A percentile compares a stretch with the other conserved stretches of the same genome.
phyloP scores from a whole-genome alignment of 1,284 basidiomycete genomes.

The Leccinum angustisporum region DNA sequence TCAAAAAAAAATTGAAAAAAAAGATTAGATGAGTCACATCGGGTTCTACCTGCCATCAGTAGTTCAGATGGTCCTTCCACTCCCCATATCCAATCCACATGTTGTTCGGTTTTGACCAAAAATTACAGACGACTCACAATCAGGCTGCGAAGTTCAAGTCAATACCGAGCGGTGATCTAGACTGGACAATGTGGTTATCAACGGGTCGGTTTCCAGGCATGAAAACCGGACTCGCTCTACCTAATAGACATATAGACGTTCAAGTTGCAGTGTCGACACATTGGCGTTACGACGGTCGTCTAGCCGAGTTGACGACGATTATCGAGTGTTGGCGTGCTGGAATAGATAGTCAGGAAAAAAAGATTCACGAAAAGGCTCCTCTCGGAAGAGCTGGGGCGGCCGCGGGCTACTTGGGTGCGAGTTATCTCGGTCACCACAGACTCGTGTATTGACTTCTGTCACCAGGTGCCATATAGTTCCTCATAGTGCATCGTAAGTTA shows the following conservation, averaged over 20 bases:
- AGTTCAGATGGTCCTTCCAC: background rate
- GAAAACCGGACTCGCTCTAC: background rate
- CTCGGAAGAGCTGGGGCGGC: constrained; percentile 58
- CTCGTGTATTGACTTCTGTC: constrained; percentile 5
- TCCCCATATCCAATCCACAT: background rate
- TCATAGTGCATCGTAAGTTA: constrained; percentile 27
- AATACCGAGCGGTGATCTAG: background rate
- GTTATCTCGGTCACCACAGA: background rate
- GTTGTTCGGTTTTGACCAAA: background rate
- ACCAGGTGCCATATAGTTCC: constrained; percentile 76
- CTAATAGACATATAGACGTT: constrained; percentile 7
- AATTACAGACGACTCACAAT: background rate
- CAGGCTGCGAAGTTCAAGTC: background rate
- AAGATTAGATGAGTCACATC: background rate
- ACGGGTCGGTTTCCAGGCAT: constrained; percentile 9
- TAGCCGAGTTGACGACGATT: background rate
- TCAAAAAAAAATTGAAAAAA: background rate
- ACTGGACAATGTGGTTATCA: background rate
- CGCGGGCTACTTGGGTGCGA: constrained; percentile 79
- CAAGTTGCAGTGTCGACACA: background rate
- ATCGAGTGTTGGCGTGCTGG: background rate
- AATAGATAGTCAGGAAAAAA: background rate
- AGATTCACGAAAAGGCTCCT: background rate
- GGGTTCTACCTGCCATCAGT: background rate
- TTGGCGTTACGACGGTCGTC: background rate